These are phyloP conservation scores for Phellopilus nigrolimitatus DNA, from an alignment of 1,284 basidiomycete genomes.

Conservation along the genomic window DNA sequence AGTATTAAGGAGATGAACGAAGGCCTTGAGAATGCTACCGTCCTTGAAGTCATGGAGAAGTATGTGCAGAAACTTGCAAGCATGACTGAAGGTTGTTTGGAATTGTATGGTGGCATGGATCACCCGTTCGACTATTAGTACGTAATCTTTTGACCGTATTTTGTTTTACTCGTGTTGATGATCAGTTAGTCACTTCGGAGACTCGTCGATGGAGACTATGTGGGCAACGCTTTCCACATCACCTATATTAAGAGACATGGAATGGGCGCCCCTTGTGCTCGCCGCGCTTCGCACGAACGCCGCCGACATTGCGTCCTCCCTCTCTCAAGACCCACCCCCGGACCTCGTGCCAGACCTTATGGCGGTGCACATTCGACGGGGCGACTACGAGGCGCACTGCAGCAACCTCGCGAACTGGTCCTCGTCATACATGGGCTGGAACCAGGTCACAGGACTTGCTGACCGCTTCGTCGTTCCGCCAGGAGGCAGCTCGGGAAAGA, in stretches of 20 bases:
- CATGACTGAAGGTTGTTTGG: slow-evolving; percentile 18
- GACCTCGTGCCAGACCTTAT: slow-evolving; percentile 38
- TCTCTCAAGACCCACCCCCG: slow-evolving; percentile 19
- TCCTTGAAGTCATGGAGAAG: slow-evolving; percentile 14
- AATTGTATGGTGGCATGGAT: slow-evolving; percentile 6
- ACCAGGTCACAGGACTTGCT: slow-evolving; percentile 35
- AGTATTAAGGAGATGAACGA: slow-evolving; percentile 11
- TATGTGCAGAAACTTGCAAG: slow-evolving; percentile 14
- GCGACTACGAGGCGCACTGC: slow-evolving; percentile 55
- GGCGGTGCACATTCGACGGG: slow-evolving; percentile 55
- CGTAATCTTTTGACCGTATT: not conserved
- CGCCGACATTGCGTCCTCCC: slow-evolving; percentile 6
- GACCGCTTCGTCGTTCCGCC: slow-evolving; percentile 34
- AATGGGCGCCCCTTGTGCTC: slow-evolving; percentile 37
- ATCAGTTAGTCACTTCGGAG: slow-evolving; percentile 9
- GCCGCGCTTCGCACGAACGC: slow-evolving; percentile 17
- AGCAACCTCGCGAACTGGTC: slow-evolving; percentile 37
- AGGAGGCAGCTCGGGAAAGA: slow-evolving; percentile 14
- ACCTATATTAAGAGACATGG: slow-evolving; percentile 34
- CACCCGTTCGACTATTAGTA: slow-evolving; percentile 17
- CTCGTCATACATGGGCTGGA: slow-evolving; percentile 39
- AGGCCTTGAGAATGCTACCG: not conserved
- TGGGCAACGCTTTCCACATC: slow-evolving; percentile 36
- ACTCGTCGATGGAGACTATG: slow-evolving; percentile 19
- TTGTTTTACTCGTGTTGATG: not conserved